Base-by-base conservation (phyloP, 225 moss, liverwort and hornwort species). In the Takakia lepidozioides region DNA sequence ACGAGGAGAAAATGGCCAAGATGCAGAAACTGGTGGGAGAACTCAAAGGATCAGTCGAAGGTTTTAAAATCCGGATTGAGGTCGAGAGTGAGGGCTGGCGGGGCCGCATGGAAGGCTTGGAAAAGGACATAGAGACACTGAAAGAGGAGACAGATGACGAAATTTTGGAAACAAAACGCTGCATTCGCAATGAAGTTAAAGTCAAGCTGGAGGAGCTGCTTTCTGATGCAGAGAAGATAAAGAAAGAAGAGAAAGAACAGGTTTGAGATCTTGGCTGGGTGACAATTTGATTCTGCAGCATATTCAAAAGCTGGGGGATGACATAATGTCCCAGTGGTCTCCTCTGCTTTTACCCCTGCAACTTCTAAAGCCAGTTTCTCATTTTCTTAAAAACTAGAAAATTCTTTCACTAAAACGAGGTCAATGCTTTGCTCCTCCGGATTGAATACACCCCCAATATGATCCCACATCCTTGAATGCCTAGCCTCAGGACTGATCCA, bases 71-170 rank as follows among this genome's bases (percentile, higher is more conserved):
- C 32, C 65, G 60, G 25, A 77, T 87, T 51, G 77, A 95, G 46
- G 51, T 57, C 11, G 80, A 90, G 62, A 69, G 71, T 10, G 69
- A 74, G 46, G 51, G 55, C 4, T 64, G 90, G 48, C 74, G 69
- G 24, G 62, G 19, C 0, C 21, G 35, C 53, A 74, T 82, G 55
- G 82, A 78, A 19, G 48, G 76, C 32, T 48, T 95, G 7, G 75
- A 90, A 63, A 95, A 85, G 49, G 70, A 84, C 52, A 48, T 84
- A 8, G 71, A 75, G 51, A 67, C 65, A n/a, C 64, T 74, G 7
- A 90, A 70, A 51, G 65, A 69, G 0, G 54, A 85, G 52, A 82
- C 74, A 50, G 65, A 69, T 24, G 78, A 76, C 43, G 76, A 69
- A 41, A 46, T 80, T 29, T 44, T 68, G 60, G 77, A 84, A 45